These are phyloP conservation scores for Venturia carpophila DNA, from an alignment of 2,329 filamentous ascomycete species.

Conservation along the genomic window DNA sequence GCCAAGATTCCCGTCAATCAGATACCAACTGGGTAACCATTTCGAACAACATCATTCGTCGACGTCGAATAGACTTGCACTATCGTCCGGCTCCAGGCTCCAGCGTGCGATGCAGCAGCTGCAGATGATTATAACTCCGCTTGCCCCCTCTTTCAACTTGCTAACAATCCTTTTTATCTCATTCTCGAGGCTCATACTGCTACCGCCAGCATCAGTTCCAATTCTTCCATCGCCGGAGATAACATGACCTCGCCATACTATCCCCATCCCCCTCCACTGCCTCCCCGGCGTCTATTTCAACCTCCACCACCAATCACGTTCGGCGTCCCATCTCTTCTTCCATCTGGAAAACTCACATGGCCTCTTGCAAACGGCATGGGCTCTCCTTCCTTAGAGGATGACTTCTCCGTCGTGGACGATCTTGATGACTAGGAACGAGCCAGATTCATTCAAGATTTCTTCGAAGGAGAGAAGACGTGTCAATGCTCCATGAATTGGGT, in stretches of 20 bases:
- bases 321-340: background rate
- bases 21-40: background rate
- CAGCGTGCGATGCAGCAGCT: background rate
- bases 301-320: background rate
- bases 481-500: constrained; percentile 8
- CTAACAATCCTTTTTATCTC: background rate
- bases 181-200: background rate
- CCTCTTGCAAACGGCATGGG: background rate
- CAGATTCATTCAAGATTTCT: constrained; percentile 6
- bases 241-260: background rate
- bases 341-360: background rate
- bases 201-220: background rate
- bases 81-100: background rate
- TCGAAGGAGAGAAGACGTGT: background rate
- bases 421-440: constrained; percentile 7
- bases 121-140: background rate
- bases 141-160: background rate
- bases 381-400: constrained; percentile 4
- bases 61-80: background rate
- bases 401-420: constrained; percentile 5
- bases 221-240: background rate
- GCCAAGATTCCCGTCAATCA: constrained; percentile 3
- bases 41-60: background rate
- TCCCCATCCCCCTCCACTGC: background rate
- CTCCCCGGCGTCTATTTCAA: background rate